phyloP scores from a whole-genome alignment of 306 rosid genomes.

The Parietaria judaica region DNA sequence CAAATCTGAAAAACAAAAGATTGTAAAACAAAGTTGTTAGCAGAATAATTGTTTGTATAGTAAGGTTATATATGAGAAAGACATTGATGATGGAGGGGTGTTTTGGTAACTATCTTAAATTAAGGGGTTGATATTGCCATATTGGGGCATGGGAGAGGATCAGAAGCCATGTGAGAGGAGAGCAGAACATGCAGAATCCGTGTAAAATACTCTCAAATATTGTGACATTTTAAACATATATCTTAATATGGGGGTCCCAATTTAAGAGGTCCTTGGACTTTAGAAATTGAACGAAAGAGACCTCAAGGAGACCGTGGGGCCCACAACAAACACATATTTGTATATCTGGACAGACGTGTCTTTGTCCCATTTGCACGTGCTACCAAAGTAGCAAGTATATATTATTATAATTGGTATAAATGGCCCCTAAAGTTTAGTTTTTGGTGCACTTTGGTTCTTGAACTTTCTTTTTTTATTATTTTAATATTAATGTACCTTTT shows the following conservation, averaged over 20 bases:
- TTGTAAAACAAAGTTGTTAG: no score
- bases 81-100: conserved; percentile 17
- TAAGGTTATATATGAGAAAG: no score
- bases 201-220: conserved; percentile 41
- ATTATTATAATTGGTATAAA: no score
- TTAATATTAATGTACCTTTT: no score
- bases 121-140: conserved; percentile 8
- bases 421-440: no score
- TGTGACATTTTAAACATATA: conserved; percentile 13
- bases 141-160: conserved; percentile 26
- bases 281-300: conserved; percentile 17
- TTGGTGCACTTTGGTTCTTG: no score
- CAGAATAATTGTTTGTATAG: no score
- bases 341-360: conserved; percentile 15
- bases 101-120: conserved; percentile 19
- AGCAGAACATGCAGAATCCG: conserved; percentile 44
- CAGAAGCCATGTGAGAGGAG: conserved; percentile 62
- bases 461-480: no score
- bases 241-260: conserved; percentile 23
- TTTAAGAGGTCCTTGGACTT: conserved; percentile 18
- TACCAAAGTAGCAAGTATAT: not conserved
- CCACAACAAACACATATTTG: conserved; percentile 10
- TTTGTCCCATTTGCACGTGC: conserved; percentile 34
- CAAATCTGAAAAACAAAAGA: no score
- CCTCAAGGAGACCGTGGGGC: conserved; percentile 21